Evolutionary conservation across 73 alveolate genomes (phyloP), one percentile per base, ranked within the genome.

Genomic region (Uronychia binucleata): DNA sequence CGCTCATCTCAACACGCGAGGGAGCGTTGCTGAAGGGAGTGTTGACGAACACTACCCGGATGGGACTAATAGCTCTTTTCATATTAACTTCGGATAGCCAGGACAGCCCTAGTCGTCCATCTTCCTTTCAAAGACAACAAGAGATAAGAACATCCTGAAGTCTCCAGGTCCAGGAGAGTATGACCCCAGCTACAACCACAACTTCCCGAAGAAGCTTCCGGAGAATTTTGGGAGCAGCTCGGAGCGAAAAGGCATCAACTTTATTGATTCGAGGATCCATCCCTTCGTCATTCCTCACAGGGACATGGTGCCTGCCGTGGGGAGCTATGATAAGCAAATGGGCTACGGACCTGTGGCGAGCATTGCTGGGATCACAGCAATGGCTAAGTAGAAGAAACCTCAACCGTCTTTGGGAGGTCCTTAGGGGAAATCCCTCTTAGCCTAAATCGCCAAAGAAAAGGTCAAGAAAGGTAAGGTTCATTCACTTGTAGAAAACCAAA

Each of bases 81-180:
- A 46, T 46, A 19, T 46, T 5, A 46, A 46, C 67, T 46, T 19
- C 5, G 19, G 67, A 5, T 46, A 46, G 67, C 67, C 67, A 46
- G 67, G 67, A 46, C 5, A 11, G 67, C 67, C 67, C 19, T 19
- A 46, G 19, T 46, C 67, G n/a, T 46, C 84, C 13, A 32, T 34
- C 13, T 78, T 78, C 33, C 31, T 78, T 26, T 78, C 84, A 0
- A 30, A 35, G 1, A 78, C 84, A 14, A 31, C 32, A 31, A 78
- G 84, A 78, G 33, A 32, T 31, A 26, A 31, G 33, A 30, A 28
- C 1, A 30, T 29, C 8, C 26, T 75, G 1, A 34, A 31, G 28
- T 26, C 35, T 78, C 84, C 84, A 1, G 84, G 84, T 31, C 84
- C 84, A 78, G 84, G 84, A 14, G 75, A 34, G 1, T 78, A 78